Evolutionary conservation across 2,329 filamentous ascomycete species (phyloP).

Genomic region (Penicillium sp.): DNA sequence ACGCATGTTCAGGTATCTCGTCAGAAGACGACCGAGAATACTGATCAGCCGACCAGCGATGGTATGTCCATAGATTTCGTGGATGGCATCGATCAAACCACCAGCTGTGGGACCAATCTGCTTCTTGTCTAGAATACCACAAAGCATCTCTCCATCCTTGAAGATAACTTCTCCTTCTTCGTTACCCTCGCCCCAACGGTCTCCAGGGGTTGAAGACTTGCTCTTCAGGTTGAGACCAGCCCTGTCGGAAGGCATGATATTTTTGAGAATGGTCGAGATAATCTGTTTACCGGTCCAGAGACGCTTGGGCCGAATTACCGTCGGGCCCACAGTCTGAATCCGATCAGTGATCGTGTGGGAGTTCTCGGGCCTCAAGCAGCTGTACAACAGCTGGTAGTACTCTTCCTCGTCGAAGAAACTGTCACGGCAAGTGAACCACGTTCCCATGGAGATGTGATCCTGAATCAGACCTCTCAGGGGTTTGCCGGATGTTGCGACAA

Average conservation of each 20-base stretch:
- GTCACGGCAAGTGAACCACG: conserved; percentile 81
- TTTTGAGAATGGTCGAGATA: conserved; percentile 83
- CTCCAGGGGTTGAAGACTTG: conserved; percentile 67
- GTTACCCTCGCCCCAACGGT: conserved; percentile 60
- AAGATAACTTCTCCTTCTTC: conserved; percentile 78
- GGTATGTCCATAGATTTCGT: conserved; percentile 84
- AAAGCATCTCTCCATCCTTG: conserved; percentile 76
- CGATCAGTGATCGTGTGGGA: conserved; percentile 76
- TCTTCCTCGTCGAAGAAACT: conserved; percentile 79
- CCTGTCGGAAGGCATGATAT: conserved; percentile 70
- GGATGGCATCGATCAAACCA: conserved; percentile 81
- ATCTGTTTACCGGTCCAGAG: conserved; percentile 96
- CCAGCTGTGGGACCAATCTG: conserved; percentile 82
- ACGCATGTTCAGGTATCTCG: conserved; percentile 80
- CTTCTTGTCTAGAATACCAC: conserved; percentile 87
- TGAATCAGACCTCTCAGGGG: conserved; percentile 93
- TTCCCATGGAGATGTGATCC: conserved; percentile 92
- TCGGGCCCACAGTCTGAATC: conserved; percentile 69
- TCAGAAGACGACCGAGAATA: conserved; percentile 79
- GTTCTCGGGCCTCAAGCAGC: conserved; percentile 77
- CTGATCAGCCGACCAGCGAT: conserved; percentile 79
- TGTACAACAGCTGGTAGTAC: conserved; percentile 91
- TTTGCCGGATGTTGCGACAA: conserved; percentile 86
- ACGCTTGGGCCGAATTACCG: conserved; percentile 63
- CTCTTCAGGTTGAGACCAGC: conserved; percentile 70